Base-by-base conservation (phyloP, 2,329 filamentous ascomycete genomes). In the Phialocephala sp. region DNA sequence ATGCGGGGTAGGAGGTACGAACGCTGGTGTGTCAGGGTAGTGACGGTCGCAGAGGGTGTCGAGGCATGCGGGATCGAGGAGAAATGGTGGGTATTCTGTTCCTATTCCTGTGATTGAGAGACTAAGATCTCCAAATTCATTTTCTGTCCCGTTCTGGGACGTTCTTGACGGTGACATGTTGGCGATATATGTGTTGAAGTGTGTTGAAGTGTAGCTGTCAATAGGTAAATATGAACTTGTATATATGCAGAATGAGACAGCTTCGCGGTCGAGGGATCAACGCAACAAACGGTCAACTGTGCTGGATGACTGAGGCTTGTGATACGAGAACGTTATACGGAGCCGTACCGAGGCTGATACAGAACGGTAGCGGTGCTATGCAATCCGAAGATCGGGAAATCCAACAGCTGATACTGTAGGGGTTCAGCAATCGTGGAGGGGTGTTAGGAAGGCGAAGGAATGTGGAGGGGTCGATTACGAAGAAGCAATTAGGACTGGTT, bases 101-200 rank as follows among this genome's bases (percentile, higher is more conserved):
- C 84, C 85, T 59, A 90, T 72, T 12, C 88, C 88, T 50, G 85
- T 78, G 67, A 90, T 85, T 65, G 85, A 85, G 76, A 90, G 85
- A 65, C 83, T 84, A 62, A 89, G 81, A 71, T 84, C 82, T 63
- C 79, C 80, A 60, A 76, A 77, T 9, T 63, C 63, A 37, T 71
- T 68, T 24, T 59, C 59, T 14, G 57, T 58, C 24, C 45, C 73
- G 71, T 72, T 63, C 32, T 65, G 54, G 20, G 65, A 35, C n/a
- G 63, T 54, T 41, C 18, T 35, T 52, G 65, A 62, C 1, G 62
- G 20, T 12, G 68, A 58, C 71, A 72, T 72, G 35, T 32, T 66
- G 14, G 20, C 15, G 56, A 50, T 1, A 11, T 35, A 27, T 32
- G 15, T 35, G 22, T 12, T n/a, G n/a, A n/a, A n/a, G n/a, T n/a